Percentiles rank a stretch among this genome's conserved stretches.
These are phyloP conservation scores for Aspergillus ibericus DNA, from an alignment of 2,329 filamentous ascomycete species.

Conservation along the genomic window DNA sequence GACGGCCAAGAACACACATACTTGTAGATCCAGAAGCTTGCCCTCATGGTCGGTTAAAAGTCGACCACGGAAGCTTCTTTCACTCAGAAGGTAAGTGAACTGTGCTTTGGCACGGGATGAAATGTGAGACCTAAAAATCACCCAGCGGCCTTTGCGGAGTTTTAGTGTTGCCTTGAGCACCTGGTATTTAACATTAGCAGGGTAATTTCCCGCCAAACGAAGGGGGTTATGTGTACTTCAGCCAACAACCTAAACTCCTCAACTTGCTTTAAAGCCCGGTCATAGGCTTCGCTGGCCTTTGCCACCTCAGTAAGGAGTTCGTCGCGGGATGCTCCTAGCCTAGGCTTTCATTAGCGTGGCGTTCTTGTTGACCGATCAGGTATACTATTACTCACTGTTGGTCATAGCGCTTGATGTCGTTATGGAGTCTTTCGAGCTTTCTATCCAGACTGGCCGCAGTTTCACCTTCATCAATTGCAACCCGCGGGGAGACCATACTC, in stretches of 20 bases:
- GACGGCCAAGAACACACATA: conserved; percentile 36
- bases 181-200: conserved; percentile 31
- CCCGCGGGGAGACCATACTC: conserved; percentile 55
- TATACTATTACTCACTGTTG: conserved; percentile 40
- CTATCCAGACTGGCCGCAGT: conserved; percentile 55
- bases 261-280: conserved; percentile 40
- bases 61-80: conserved; percentile 82
- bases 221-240: conserved; percentile 34
- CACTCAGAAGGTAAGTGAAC: conserved; percentile 84
- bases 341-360: conserved; percentile 30
- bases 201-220: background rate
- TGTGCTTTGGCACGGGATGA: conserved; percentile 80
- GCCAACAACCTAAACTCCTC: conserved; percentile 38
- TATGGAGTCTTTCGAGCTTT: conserved; percentile 53
- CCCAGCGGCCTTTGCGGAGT: conserved; percentile 73
- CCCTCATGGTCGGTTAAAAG: conserved; percentile 74
- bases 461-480: conserved; percentile 64
- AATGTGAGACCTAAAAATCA: conserved; percentile 78
- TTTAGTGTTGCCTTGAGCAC: conserved; percentile 61
- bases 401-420: conserved; percentile 60
- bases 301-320: conserved; percentile 57
- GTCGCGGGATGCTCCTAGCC: conserved; percentile 63
- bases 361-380: background rate
- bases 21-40: conserved; percentile 74
- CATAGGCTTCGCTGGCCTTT: conserved; percentile 38